Percentiles rank a stretch among this genome's conserved stretches.
Evolutionary conservation across 345 rosid species (phyloP).

Genomic region (Salix purpurea): DNA sequence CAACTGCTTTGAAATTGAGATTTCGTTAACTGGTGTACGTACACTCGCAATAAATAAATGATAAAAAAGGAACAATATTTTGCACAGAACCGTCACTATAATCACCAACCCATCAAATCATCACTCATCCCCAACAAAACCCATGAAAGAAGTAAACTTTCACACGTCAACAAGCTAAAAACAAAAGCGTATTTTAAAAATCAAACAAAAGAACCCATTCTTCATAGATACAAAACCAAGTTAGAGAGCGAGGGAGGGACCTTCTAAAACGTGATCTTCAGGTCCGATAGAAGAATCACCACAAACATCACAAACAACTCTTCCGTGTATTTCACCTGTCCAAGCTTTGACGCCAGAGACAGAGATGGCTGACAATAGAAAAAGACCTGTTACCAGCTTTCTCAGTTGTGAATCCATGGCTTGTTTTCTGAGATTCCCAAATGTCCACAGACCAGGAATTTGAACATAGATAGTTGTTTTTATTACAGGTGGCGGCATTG

Average conservation of each 20-base stretch:
- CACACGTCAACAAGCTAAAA: not conserved
- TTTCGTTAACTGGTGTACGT: not conserved
- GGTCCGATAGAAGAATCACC: slow-evolving; percentile 89
- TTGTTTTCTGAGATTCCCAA: not conserved
- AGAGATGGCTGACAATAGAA: slow-evolving; percentile 24
- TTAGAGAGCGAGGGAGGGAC: slow-evolving; percentile 20
- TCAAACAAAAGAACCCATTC: not conserved
- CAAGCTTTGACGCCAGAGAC: slow-evolving; percentile 53
- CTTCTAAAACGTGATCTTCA: slow-evolving; percentile 89
- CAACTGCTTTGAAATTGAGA: not conserved
- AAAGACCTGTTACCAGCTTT: slow-evolving; percentile 33
- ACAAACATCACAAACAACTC: slow-evolving; percentile 92
- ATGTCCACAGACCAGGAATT: not conserved
- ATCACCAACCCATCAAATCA: not conserved
- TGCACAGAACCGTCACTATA: not conserved
- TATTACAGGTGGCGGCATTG: not conserved
- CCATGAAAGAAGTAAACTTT: not conserved
- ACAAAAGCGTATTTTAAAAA: not conserved
- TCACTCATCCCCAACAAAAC: slow-evolving; percentile 2
- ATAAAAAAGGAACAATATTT: not conserved
- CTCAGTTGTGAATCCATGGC: slow-evolving; percentile 38
- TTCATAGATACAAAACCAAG: not conserved
- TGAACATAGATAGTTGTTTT: not conserved
- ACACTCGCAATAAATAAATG: not conserved
- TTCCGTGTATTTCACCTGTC: slow-evolving; percentile 91